Evolutionary conservation across 805 yeast species (phyloP).

Genomic region (Ogataea glucozyma): DNA sequence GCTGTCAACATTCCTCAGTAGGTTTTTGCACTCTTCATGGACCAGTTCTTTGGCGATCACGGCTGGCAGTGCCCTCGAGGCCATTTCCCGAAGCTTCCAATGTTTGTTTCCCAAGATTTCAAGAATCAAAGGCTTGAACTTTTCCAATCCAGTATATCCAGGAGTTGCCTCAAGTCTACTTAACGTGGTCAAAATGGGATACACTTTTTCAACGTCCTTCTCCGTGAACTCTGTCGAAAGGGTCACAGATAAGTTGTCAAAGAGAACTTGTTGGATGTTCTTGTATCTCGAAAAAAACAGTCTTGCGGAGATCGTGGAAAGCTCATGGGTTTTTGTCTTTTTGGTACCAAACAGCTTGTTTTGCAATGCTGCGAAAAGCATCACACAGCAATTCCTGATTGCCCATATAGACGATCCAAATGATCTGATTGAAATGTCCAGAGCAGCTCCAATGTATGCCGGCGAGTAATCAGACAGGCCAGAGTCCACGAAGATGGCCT

Average conservation of each 20-base stretch:
- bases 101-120: conserved; percentile 50
- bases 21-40: conserved; percentile 28
- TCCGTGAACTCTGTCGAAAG: conserved; percentile 24
- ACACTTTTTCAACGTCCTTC: conserved; percentile 56
- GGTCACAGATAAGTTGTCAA: conserved; percentile 41
- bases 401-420: conserved; percentile 80
- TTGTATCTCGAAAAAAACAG: conserved; percentile 69
- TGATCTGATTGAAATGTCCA: conserved; percentile 28
- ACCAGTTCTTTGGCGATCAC: conserved; percentile 40
- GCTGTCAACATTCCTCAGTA: conserved; percentile 12
- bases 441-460: conserved; percentile 55
- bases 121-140: conserved; percentile 51
- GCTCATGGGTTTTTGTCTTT: conserved; percentile 34
- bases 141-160: conserved; percentile 51
- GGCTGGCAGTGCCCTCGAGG: conserved; percentile 68
- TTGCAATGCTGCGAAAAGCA: conserved; percentile 86
- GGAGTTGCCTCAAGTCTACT: conserved; percentile 65
- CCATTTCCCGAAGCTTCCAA: conserved; percentile 90
- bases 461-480: conserved; percentile 55
- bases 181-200: conserved; percentile 74
- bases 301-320: conserved; percentile 43
- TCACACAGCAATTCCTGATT: conserved; percentile 86
- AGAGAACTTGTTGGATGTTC: conserved; percentile 51
- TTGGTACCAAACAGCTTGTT: conserved; percentile 74
- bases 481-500: conserved; percentile 71